phyloP scores from a whole-genome alignment of 768 basidiomycete genomes.

The Trametes maxima region DNA sequence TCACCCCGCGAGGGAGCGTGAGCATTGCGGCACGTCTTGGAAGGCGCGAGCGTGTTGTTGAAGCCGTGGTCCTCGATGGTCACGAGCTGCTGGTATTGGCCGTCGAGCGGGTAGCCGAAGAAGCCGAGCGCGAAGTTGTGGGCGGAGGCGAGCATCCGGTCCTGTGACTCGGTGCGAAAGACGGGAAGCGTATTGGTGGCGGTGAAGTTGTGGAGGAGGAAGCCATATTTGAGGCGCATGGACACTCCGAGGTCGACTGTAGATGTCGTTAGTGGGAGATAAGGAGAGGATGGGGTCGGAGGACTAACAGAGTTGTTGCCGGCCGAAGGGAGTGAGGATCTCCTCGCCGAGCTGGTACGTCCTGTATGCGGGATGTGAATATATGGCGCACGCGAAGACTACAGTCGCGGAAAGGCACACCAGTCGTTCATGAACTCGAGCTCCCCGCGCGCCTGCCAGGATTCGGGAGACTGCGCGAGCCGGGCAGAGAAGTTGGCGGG shows the following conservation, averaged over 20 bases:
- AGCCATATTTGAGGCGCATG: constrained; percentile 46
- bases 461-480: constrained; percentile 51
- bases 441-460: constrained; percentile 66
- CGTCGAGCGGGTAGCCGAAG: constrained; percentile 49
- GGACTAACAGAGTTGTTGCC: constrained; percentile 77
- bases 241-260: constrained; percentile 45
- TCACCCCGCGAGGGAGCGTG: constrained; percentile 46
- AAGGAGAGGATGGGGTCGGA: not conserved
- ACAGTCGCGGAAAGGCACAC: constrained; percentile 42
- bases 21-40: constrained; percentile 79
- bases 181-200: constrained; percentile 44
- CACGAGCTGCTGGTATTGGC: constrained; percentile 48
- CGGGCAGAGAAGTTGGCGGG: constrained; percentile 59
- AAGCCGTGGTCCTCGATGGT: constrained; percentile 44
- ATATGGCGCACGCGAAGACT: not conserved
- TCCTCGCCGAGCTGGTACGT: constrained; percentile 91
- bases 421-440: constrained; percentile 82
- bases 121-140: constrained; percentile 55
- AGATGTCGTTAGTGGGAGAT: not conserved
- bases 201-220: constrained; percentile 45
- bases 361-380: constrained; percentile 45
- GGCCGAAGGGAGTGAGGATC: constrained; percentile 84
- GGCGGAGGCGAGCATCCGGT: constrained; percentile 56
- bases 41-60: constrained; percentile 80
- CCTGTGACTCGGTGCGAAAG: constrained; percentile 56